Base-by-base conservation (phyloP, 2,329 filamentous ascomycete genomes). In the Elsinoe ampelina region DNA sequence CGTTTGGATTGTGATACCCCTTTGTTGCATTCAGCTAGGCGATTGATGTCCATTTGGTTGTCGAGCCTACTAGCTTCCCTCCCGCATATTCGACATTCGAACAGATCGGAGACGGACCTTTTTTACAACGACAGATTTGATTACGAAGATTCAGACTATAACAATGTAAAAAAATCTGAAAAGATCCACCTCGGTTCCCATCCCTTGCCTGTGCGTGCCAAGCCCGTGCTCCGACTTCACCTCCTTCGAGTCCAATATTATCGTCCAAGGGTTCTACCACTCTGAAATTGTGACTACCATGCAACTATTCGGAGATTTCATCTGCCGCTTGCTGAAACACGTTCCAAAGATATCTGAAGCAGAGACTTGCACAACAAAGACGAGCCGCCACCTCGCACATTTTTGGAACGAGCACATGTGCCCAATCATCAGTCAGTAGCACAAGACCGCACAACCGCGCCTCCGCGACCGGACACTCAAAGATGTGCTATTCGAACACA, bases 191-290 rank as follows among this genome's bases (percentile, higher is more conserved):
- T 15, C 20, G 32, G 32, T 35, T 13, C 26, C 19, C 41, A 45
- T 45, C 30, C 26, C 13, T 34, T 50, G 26, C 45, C 30, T 50
- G 45, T 50, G 45, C 45, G 45, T 50, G 45, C 45, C 45, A 26
- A 50, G 20, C 12, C 30, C 32, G 45, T 30, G 26, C 26, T 30
- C 45, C 45, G 45, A 50, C 45, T 50, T 50, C 45, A 50, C 45
- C 34, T 17, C 45, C 10, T 50, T 15, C 20, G 26, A 13, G 5
- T 35, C 12, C 13, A n/a, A 48, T 15, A 17, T 34, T 50, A n/a
- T 5, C 13, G 8, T 30, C 35, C 45, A 8, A n/a, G n/a, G n/a
- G n/a, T n/a, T n/a, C n/a, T n/a, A n/a, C n/a, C 13, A 39, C 17
- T 19, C 12, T 30, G 26, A 30, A 30, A 30, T 30, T 26, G 4